These are phyloP conservation scores for Geranium rotundifolium DNA, from an alignment of 345 rosid species.

Conservation along the genomic window DNA sequence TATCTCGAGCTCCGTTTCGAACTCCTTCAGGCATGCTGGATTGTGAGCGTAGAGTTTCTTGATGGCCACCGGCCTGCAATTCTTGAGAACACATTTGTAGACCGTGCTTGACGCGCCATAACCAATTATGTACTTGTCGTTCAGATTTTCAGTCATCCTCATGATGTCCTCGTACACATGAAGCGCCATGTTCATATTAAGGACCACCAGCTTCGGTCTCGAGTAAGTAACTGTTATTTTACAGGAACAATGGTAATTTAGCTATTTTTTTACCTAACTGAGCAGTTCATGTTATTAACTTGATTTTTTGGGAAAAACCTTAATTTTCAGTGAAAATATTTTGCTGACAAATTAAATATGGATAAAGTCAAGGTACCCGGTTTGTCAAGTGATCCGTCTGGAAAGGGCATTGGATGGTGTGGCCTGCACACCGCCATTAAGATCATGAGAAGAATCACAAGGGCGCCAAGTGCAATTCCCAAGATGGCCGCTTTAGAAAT, in stretches of 20 bases:
- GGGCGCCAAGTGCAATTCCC: slow-evolving; percentile 86
- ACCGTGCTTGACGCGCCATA: slow-evolving; percentile 89
- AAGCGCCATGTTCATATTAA: slow-evolving; percentile 96
- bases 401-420: slow-evolving; percentile 45
- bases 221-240: slow-evolving; percentile 46
- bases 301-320: background rate
- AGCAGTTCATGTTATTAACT: too few species aligned
- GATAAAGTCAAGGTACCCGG: slow-evolving; percentile 43
- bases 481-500: slow-evolving; percentile 87
- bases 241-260: slow-evolving; percentile 9
- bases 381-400: slow-evolving; percentile 72
- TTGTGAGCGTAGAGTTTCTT: slow-evolving; percentile 81
- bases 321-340: background rate
- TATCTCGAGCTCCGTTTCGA: slow-evolving; percentile 83
- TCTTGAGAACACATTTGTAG: slow-evolving; percentile 84
- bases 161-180: slow-evolving; percentile 93
- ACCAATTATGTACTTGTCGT: slow-evolving; percentile 84
- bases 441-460: slow-evolving; percentile 79
- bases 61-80: slow-evolving; percentile 91
- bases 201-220: slow-evolving; percentile 75
- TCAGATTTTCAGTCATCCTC: slow-evolving; percentile 96
- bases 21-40: slow-evolving; percentile 76
- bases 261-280: background rate
- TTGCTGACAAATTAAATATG: slow-evolving; percentile 2
- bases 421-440: slow-evolving; percentile 70